Evolutionary conservation across 140 eudicot species (phyloP), one percentile per base, ranked within the genome.

Genomic region (Cichorium intybus): DNA sequence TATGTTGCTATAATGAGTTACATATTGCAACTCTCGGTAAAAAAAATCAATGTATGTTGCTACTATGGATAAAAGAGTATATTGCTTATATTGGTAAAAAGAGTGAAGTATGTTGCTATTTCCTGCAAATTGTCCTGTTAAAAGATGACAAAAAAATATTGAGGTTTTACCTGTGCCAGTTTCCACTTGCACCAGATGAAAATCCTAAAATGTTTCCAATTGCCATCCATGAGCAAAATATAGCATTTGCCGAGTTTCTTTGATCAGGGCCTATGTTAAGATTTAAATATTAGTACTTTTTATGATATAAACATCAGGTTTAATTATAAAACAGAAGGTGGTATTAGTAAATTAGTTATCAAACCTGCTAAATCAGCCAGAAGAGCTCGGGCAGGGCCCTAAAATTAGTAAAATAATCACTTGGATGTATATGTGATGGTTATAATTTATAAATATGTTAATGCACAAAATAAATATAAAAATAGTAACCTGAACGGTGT

Each of bases 301-400:
- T n/a, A 75, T 51, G 20, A 56, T 21, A 53, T 29, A 61, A 16
- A 35, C 27, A 63, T 54, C n/a, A 60, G 34, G 57, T 37, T 53
- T 27, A 47, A 64, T 45, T 34, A 55, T 21, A 26, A 48, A 17
- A 60, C 26, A 60, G 15, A 39, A 5, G 35, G 27, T 51, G 31
- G 60, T 24, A 45, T 21, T 20, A 63, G 52, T 39, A 39, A 37
- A 29, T 29, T 0, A 11, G 4, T 11, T 11, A 39, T 39, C 12
- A 0, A 39, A 43, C 98, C 96, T 81, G 99, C 83, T 79, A 93
- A 76, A 85, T 93, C 99, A 62, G 95, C 99, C 66, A 93, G 78
- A 77, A 93, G 97, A 79, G 95, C 99, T 59, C 99, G 84, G 41
- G 99, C 99, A n/a, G 99, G 99, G 71, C 99, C 97, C 99, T 93